Conservation (phyloP, 208 protist genomes). For the Trypanosoma mega region DNA sequence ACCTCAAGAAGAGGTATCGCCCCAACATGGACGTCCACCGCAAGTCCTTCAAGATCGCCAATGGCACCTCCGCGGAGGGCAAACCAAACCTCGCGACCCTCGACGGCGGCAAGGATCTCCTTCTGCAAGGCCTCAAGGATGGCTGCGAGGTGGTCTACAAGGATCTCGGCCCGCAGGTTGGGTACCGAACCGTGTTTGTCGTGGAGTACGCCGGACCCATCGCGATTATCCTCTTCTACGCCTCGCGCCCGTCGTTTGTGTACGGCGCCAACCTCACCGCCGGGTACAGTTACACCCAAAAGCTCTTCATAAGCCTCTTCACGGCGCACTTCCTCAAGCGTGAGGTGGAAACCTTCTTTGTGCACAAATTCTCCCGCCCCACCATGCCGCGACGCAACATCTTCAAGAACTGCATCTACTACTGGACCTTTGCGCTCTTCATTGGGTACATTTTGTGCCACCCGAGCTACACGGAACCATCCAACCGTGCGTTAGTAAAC, state of each 20-base stretch:
- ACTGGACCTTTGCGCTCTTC: conserved; percentile 92
- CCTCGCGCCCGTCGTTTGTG: conserved; percentile 66
- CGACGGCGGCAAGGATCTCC: conserved; percentile 37
- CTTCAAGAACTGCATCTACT: conserved; percentile 96
- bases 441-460: conserved; percentile 90
- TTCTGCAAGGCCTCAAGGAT: conserved; percentile 64
- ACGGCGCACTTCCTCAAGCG: conserved; percentile 93
- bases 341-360: conserved; percentile 93
- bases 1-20: conserved; percentile 70
- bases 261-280: conserved; percentile 43
- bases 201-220: conserved; percentile 94
- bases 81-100: conserved; percentile 57
- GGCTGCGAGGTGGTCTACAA: conserved; percentile 79
- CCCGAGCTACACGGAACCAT: conserved; percentile 83
- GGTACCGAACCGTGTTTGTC: conserved; percentile 93
- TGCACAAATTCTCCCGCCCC: conserved; percentile 93
- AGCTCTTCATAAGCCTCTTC: conserved; percentile 83
- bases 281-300: conserved; percentile 64
- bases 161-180: conserved; percentile 93
- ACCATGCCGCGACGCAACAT: conserved; percentile 96
- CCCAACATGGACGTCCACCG: conserved; percentile 56
- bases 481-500: conserved; percentile 38
- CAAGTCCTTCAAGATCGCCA: conserved; percentile 72
- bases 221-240: conserved; percentile 89
- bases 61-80: conserved; percentile 25